Base-by-base conservation (phyloP, 805 yeast species). In the Priceomyces carsonii region DNA sequence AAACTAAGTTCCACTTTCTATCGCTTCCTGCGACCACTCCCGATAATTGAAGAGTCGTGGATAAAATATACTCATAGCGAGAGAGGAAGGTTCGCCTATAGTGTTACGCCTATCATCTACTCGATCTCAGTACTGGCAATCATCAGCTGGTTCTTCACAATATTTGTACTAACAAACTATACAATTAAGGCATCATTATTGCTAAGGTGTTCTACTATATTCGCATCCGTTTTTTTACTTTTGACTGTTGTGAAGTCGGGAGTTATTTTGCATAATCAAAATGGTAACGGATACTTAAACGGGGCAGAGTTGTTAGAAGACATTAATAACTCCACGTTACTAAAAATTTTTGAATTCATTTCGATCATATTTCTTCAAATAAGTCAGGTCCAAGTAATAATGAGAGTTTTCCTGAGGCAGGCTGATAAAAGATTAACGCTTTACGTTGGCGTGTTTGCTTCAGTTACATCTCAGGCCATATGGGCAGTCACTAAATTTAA, bases 311-410 rank as follows among this genome's bases (percentile, higher is more conserved):
- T 81, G 15, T 45, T 80, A 8, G 62, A 64, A 25, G 55, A 59
- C 3, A 51, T 83, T n/a, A 67, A 75, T 34, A 38, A 50, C 3
- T 66, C 71, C 29, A 47, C 62, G 2, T 69, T 68, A 8, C 71
- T 82, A 46, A 75, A 75, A 33, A 63, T 75, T 3, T 59, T 83
- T 9, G 86, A 80, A 50, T 66, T 82, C 32, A 51, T 84, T 1
- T 75, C 77, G 10, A 78, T 78, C 6, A 51, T 80, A 8, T 47
- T 82, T 5, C 64, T 82, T 17, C 83, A 80, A 48, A 58, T 84
- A 19, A 75, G 82, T 33, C 90, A 85, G 54, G 86, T 83, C 1
- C 86, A 82, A 48, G 79, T 84, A 21, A 68, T 82, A 4, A 80
- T 80, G 75, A 65, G 88, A 35, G 55, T 83, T 18, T 84, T 84